Evolutionary conservation across 2,329 filamentous ascomycete genomes (phyloP), one percentile per base, ranked within the genome.

Genomic region (Paraphaeosphaeria minitans): DNA sequence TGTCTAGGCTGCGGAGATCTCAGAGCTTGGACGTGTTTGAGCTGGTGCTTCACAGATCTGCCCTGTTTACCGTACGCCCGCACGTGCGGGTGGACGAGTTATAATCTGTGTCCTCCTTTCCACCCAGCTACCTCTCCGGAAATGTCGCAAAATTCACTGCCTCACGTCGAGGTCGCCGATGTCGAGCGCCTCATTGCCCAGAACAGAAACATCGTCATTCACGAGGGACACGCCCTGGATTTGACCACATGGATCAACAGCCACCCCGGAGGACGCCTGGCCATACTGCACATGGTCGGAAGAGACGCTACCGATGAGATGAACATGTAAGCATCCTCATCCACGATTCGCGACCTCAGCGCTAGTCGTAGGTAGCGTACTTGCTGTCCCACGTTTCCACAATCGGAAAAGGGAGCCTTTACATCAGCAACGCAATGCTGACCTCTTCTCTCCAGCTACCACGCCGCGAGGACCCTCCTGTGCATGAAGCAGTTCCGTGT

Each of bases 401-500:
- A 61, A 62, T 53, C 46, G 58, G 55, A 41, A 57, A 60, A 31
- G 55, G 33, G 53, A 29, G 42, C 16, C 33, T 42, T 56, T 63
- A 53, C 37, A 49, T 62, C 56, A 56, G 59, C 54, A 62, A 46
- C 35, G n/a, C 53, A 56, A 56, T 21, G 59, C 66, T 73, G 56
- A 73, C 66, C 47, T 41, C 46, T 42, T 41, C 16, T 29, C 12
- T 69, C 57, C 77, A 88, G 86, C 63, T 88, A 86, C 73, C 86
- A 89, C 70, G 82, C 80, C 41, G 75, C 77, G 42, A 75, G 78
- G 55, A 85, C 85, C 14, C 72, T 87, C 31, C 77, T 79, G 50
- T 82, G 81, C 52, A 87, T 89, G 84, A 83, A 82, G 71, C 80
- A 82, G 66, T 87, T 82, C 75, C 84, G 84, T 65, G 86, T 89